Evolutionary conservation across 1,284 basidiomycete species (phyloP), one percentile per base, ranked within the genome.

Genomic region (Leccinum pallidistipes): DNA sequence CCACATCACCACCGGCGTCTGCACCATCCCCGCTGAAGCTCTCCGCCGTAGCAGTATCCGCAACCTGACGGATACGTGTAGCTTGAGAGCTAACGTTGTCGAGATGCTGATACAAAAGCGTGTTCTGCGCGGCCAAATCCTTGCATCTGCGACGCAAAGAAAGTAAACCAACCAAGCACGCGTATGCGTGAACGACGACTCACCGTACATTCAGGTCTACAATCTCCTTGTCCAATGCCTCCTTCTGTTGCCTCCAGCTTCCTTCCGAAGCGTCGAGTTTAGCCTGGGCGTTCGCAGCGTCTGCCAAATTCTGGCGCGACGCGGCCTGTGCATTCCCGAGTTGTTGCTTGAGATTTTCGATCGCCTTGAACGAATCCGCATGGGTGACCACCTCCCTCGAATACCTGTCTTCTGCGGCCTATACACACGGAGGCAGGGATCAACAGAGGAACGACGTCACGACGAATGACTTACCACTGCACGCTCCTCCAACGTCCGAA

Each of bases 61-160:
- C 85, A 9, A 87, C 87, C 66, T 87, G 83, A 61, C 86, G 85
- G 62, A 95, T 93, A 43, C 86, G 83, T 11, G 89, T 82, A 1
- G 92, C 92, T 70, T 95, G 92, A 0, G 86, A 83, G 67, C 85
- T 94, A 64, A 95, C 88, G n/a, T 86, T 86, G 68, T 96, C 94
- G 16, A 97, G 84, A 69, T 95, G 93, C 62, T 90, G 83, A 70
- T 95, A 93, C 10, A 97, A 82, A 16, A 91, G 80, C 8, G 81
- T 75, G 71, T 96, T 97, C 72, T 96, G 94, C 29, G 86, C 80
- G 2, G 81, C 80, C 18, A 97, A 80, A 68, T 94, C 93, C 68
- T 89, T 86, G 71, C 82, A 87, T 29, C 92, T 93, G 64, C 8
- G 24, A 54, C 29, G 57, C 40, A 14, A 53, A 88, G 45, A 54